Evolutionary conservation across 176 grass and related monocot species (phyloP).

Genomic region (Pharus latifolius): DNA sequence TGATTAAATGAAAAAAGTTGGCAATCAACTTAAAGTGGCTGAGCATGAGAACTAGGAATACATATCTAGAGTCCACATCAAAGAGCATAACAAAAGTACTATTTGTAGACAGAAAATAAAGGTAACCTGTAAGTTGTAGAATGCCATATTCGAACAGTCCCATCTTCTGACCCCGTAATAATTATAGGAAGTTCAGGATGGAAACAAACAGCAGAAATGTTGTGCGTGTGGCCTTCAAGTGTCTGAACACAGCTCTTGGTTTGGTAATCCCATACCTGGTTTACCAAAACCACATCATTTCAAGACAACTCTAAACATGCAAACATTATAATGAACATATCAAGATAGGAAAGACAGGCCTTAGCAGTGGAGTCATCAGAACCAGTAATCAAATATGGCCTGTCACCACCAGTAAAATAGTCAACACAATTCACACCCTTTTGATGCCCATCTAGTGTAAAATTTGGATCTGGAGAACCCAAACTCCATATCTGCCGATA

Average conservation of each 20-base stretch:
- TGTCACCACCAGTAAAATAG: constrained; percentile 98
- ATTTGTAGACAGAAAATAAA: not conserved
- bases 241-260: constrained; percentile 98
- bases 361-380: constrained; percentile 98
- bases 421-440: constrained; percentile 99
- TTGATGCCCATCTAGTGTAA: constrained; percentile 89
- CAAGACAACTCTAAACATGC: constrained; percentile 3
- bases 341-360: constrained; percentile 30
- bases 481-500: constrained; percentile 93
- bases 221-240: constrained; percentile 96
- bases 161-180: constrained; percentile 96
- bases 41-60: not conserved
- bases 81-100: not conserved
- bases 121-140: constrained; percentile 87
- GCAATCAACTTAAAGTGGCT: not conserved
- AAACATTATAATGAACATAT: constrained; percentile 2
- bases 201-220: constrained; percentile 96
- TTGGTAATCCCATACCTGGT: constrained; percentile 99
- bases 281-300: constrained; percentile 10
- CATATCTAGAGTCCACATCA: not conserved
- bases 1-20: not conserved
- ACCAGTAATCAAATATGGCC: constrained; percentile 95
- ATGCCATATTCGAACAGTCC: constrained; percentile 97
- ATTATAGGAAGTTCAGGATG: constrained; percentile 99
- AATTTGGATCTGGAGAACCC: constrained; percentile 97